phyloP scores from a whole-genome alignment of 1,139 yeast species.

The Saccharomyces hybrid region DNA sequence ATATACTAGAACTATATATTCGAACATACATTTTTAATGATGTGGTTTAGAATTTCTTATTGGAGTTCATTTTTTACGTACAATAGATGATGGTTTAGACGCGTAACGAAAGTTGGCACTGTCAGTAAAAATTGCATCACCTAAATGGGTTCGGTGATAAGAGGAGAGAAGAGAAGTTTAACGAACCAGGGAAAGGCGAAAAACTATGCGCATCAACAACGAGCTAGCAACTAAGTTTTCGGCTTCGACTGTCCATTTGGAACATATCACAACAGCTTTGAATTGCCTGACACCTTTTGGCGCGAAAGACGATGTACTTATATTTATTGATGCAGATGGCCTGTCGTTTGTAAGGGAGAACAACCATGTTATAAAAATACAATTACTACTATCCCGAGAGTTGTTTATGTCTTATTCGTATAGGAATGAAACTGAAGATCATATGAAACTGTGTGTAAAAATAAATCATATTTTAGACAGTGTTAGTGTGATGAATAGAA shows the following conservation, averaged over 20 bases:
- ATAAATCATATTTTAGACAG: slow-evolving; percentile 41
- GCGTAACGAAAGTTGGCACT: neutral
- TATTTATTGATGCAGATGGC: slow-evolving; percentile 34
- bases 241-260: slow-evolving; percentile 31
- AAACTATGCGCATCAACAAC: neutral
- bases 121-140: neutral
- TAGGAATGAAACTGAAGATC: slow-evolving; percentile 13
- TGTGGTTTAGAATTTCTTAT: neutral
- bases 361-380: slow-evolving; percentile 32
- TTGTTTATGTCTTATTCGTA: slow-evolving; percentile 31
- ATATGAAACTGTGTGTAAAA: slow-evolving; percentile 33
- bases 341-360: slow-evolving; percentile 34
- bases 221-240: slow-evolving; percentile 15
- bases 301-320: slow-evolving; percentile 28
- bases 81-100: neutral
- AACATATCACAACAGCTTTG: slow-evolving; percentile 31
- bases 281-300: slow-evolving; percentile 30
- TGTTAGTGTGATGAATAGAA: slow-evolving; percentile 35
- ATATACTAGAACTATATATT: neutral
- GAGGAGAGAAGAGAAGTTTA: neutral
- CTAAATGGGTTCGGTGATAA: neutral
- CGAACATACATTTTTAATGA: neutral
- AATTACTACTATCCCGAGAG: slow-evolving; percentile 28
- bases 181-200: neutral
- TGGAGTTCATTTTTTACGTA: neutral